phyloP scores from a whole-genome alignment of 2,329 filamentous ascomycete genomes.

The Tolypocladium tropicale region DNA sequence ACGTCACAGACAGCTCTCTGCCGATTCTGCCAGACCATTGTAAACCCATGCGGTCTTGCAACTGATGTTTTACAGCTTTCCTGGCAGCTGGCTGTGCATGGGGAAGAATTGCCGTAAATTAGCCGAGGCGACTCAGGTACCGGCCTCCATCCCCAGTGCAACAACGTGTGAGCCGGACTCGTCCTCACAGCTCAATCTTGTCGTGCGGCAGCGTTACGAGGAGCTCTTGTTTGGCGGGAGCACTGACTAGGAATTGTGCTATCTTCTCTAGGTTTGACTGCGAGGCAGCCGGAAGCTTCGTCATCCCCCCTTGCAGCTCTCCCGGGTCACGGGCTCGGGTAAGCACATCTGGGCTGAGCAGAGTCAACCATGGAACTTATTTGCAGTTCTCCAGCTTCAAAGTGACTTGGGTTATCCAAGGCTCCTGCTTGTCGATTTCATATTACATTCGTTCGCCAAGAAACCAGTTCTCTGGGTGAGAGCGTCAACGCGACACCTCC shows the following conservation, averaged over 20 bases:
- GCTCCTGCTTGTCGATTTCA: too few relatives aligned
- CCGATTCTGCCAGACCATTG: neutral
- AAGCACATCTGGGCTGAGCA: too few relatives aligned
- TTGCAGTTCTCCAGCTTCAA: too few relatives aligned
- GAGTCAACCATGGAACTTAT: too few relatives aligned
- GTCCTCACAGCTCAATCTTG: neutral
- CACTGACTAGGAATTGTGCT: too few relatives aligned
- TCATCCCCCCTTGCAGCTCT: too few relatives aligned
- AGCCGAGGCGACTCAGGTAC: neutral
- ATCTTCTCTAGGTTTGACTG: neutral
- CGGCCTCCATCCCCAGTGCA: neutral
- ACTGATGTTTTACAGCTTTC: neutral
- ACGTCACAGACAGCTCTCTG: neutral
- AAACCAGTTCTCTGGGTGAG: too few relatives aligned
- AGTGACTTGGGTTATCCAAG: too few relatives aligned
- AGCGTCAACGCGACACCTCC: neutral
- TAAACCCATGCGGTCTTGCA: neutral
- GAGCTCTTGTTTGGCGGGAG: neutral
- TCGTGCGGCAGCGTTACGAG: neutral
- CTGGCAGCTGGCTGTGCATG: neutral
- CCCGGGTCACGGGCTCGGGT: too few relatives aligned
- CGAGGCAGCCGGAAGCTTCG: neutral
- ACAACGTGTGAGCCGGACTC: neutral
- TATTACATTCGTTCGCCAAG: too few relatives aligned
- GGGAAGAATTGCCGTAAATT: neutral